These are phyloP conservation scores for Anaeramoeba flamelloides DNA, from an alignment of 78 protist species.

Conservation along the genomic window DNA sequence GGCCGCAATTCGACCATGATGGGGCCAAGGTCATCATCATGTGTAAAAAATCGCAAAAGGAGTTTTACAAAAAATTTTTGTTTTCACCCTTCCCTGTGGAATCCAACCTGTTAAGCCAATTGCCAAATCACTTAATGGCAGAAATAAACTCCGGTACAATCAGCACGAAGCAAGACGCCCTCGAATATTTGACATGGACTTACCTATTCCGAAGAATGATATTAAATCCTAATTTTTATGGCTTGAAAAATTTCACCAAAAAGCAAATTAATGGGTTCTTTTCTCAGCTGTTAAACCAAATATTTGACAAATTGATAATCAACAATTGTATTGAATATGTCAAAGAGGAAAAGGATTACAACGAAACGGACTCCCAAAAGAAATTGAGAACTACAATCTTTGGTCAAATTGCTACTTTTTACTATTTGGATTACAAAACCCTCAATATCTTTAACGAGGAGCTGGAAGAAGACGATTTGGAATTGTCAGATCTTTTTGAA, in stretches of 20 bases:
- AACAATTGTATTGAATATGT: slow-evolving; percentile 23
- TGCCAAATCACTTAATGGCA: slow-evolving; percentile 87
- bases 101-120: slow-evolving; percentile 43
- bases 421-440: slow-evolving; percentile 73
- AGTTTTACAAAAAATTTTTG: slow-evolving; percentile 83
- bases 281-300: slow-evolving; percentile 45
- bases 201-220: slow-evolving; percentile 74
- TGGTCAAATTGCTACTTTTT: slow-evolving; percentile 84
- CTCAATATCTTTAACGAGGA: slow-evolving; percentile 34
- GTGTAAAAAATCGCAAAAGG: slow-evolving; percentile 73
- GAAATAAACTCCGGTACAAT: slow-evolving; percentile 52
- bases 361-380: slow-evolving; percentile 10
- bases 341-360: not conserved
- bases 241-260: slow-evolving; percentile 22
- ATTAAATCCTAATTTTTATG: slow-evolving; percentile 85
- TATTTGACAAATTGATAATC: slow-evolving; percentile 29
- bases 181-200: slow-evolving; percentile 91
- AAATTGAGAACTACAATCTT: too few relatives aligned
- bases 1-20: slow-evolving; percentile 85
- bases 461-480: slow-evolving; percentile 16
- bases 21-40: slow-evolving; percentile 55
- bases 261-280: slow-evolving; percentile 19
- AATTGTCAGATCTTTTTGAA: slow-evolving; percentile 16
- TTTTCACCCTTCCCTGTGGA: slow-evolving; percentile 98
- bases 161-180: slow-evolving; percentile 36